Evolutionary conservation across 176 grass and related monocot genomes (phyloP).

Genomic region (Olyra latifolia): DNA sequence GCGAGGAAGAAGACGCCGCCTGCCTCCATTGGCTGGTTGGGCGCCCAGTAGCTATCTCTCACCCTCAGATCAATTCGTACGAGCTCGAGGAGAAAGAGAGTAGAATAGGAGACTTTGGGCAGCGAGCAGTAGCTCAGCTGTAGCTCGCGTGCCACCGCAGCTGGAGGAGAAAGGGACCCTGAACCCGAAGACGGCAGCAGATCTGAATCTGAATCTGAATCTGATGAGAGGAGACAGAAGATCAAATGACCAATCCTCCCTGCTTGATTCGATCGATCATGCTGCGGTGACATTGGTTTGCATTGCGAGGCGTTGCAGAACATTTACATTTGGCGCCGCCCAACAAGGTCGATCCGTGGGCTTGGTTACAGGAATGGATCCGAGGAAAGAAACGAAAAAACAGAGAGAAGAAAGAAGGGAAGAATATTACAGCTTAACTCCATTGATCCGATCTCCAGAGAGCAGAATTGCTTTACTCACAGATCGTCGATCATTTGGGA

Average conservation of each 20-base stretch:
- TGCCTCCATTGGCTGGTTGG: conserved; percentile 1
- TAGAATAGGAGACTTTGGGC: neutral
- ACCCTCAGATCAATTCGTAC: neutral
- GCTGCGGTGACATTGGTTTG: neutral
- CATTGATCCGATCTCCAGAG: neutral
- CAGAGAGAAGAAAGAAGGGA: neutral
- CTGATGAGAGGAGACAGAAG: neutral
- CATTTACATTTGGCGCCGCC: conserved; percentile 23
- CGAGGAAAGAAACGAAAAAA: neutral
- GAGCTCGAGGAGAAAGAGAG: neutral
- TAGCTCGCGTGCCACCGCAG: conserved; percentile 29
- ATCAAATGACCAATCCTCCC: neutral
- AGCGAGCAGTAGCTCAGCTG: conserved; percentile 19
- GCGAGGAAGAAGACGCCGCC: conserved; percentile 10
- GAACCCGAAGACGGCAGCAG: conserved; percentile 30
- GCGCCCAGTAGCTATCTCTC: neutral
- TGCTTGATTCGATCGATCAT: neutral
- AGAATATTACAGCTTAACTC: conserved; percentile 9
- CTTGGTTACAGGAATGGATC: neutral
- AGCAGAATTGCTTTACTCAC: neutral
- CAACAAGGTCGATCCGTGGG: conserved; percentile 5
- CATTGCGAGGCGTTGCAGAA: neutral
- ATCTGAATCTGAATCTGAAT: conserved; percentile 62
- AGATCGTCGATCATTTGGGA: neutral
- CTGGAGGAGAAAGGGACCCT: conserved; percentile 41